Evolutionary conservation across 2,329 filamentous ascomycete genomes (phyloP).

Genomic region (Aspergillus flavus): DNA sequence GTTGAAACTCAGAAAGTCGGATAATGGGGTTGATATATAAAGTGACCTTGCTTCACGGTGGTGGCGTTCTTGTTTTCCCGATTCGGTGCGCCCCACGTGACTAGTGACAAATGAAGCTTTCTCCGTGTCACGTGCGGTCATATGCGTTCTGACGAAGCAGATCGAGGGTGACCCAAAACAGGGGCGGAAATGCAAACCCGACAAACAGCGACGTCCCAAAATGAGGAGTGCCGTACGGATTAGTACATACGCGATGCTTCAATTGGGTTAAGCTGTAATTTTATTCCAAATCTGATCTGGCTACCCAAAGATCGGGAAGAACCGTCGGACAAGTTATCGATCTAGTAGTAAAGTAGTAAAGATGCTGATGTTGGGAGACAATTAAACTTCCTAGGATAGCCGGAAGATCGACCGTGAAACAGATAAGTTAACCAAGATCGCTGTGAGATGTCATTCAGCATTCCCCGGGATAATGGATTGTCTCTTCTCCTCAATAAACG

Average conservation of each 20-base stretch:
- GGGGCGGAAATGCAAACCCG: constrained; percentile 5
- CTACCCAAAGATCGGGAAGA: background rate
- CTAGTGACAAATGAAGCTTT: constrained; percentile 1
- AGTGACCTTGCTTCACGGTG: background rate
- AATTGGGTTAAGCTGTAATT: background rate
- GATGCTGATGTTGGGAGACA: background rate
- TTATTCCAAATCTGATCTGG: background rate
- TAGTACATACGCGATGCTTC: background rate
- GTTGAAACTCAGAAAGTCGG: background rate
- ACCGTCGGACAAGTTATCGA: background rate
- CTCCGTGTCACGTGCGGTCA: background rate
- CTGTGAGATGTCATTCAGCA: constrained; percentile 1
- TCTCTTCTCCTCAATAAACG: background rate
- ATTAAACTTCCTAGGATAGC: constrained; percentile 1
- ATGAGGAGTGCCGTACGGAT: background rate
- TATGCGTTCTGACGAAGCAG: background rate
- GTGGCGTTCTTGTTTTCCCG: background rate
- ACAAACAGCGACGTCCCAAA: constrained; percentile 1
- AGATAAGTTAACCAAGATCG: background rate
- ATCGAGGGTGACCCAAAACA: background rate
- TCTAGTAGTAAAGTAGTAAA: background rate
- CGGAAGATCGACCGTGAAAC: background rate
- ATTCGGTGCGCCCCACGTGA: background rate
- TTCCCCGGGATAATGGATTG: background rate
- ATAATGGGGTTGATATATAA: background rate